Base-by-base conservation (phyloP, 73 alveolate genomes). In the Paramecium caudatum region DNA sequence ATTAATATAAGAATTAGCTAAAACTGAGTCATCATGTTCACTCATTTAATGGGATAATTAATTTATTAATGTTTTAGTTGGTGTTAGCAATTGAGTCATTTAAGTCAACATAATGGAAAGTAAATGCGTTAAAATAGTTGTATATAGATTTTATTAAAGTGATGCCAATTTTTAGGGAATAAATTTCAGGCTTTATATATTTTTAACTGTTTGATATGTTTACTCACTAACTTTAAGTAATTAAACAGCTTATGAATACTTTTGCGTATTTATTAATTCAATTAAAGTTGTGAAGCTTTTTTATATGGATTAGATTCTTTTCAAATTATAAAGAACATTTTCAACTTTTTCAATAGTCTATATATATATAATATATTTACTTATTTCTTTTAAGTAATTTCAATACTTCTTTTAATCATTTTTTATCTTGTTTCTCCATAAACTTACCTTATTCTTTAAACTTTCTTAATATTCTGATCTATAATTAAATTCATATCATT, bases 1-100 rank as follows among this genome's bases (percentile, higher is more conserved):
- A 74, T 74, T 74, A 13, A 74, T 68, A 74, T 27, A 74, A 12
- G 88, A 74, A 74, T 74, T 74, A 10, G 88, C 88, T 21, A 74
- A 43, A 5, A 74, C 88, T 10, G 88, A 74, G 43, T 74, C 88
- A 16, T 74, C 88, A 74, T 74, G 88, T 21, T 74, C 88, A 74
- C 43, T 74, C 27, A 41, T 9, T 19, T 74, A 12, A 36, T 45
- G 47, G 12, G 19, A 15, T n/a, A 37, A 1, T 74, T 41, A 74
- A 37, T 19, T 30, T 0, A 41, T 74, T 0, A 41, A 25, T 41
- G 49, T 39, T 74, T 36, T 65, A 5, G 16, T 36, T 30, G 88
- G 88, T 37, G 68, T 43, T 43, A 74, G 10, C 43, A 27, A 45
- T 0, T 32, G 32, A n/a, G 88, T 74, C 39, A 74, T 23, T 74